These are phyloP conservation scores for Annulohypoxylon nitens DNA, from an alignment of 495 filamentous ascomycete genomes.

Conservation along the genomic window DNA sequence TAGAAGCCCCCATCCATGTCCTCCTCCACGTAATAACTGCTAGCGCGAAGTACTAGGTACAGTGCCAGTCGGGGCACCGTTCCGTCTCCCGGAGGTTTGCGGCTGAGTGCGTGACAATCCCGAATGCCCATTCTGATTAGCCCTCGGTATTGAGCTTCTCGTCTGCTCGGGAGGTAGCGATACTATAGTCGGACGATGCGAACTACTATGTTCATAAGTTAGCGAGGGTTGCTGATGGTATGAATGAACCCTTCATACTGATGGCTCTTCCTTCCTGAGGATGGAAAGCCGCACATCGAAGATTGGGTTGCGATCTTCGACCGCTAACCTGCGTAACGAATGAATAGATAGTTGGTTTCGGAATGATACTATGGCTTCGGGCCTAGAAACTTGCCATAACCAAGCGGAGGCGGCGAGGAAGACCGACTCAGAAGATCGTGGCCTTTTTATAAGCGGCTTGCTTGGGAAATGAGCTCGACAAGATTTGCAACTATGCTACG, in stretches of 20 bases:
- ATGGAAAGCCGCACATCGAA: constrained; percentile 1
- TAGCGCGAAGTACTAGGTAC: background rate
- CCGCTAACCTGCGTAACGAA: background rate
- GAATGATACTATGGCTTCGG: background rate
- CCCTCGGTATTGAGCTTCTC: background rate
- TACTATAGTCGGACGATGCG: constrained; percentile 8
- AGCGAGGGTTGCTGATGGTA: background rate
- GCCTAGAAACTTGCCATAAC: background rate
- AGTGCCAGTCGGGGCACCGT: background rate
- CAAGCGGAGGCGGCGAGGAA: background rate
- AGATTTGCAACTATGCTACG: background rate
- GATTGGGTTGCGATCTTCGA: background rate
- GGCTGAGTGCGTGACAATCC: background rate
- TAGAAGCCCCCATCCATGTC: background rate
- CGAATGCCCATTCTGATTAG: background rate
- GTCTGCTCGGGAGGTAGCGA: background rate
- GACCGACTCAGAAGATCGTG: background rate
- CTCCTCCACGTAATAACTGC: background rate
- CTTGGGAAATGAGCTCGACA: background rate
- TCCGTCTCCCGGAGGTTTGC: background rate
- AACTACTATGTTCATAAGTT: background rate
- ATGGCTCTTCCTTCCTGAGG: background rate
- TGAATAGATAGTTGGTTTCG: background rate
- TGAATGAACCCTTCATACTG: background rate
- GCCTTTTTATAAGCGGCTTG: background rate